A percentile compares a stretch with the other conserved stretches of the same genome.
Conservation (phyloP, 495 filamentous ascomycete genomes). For the Viridothelium virens region DNA sequence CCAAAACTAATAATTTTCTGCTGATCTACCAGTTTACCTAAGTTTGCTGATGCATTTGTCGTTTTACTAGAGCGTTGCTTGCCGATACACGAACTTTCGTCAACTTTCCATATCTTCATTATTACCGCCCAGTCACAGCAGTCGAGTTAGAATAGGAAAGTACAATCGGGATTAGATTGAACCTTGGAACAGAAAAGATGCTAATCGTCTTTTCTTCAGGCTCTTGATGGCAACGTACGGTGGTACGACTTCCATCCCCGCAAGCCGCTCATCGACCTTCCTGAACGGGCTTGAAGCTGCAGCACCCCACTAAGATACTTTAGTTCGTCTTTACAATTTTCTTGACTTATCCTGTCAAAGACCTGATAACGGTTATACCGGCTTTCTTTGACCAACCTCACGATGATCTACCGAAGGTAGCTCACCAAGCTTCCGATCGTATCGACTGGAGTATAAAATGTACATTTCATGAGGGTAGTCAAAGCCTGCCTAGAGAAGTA, state of each 20-base stretch:
- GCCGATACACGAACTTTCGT: too few species aligned
- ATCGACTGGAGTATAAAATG: background rate
- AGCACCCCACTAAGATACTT: background rate
- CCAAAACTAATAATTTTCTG: too few species aligned
- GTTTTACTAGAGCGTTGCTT: too few species aligned
- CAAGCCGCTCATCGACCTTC: slow-evolving; percentile 1
- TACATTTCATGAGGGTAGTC: background rate
- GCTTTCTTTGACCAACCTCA: background rate
- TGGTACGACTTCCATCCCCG: background rate
- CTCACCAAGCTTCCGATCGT: background rate
- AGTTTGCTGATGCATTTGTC: too few species aligned
- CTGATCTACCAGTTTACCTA: too few species aligned
- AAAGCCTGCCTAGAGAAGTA: background rate
- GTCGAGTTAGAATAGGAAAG: background rate
- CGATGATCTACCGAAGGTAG: background rate
- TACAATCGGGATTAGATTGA: background rate
- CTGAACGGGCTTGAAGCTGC: slow-evolving; percentile 6
- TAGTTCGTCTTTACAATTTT: background rate
- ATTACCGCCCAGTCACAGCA: background rate
- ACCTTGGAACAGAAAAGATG: background rate
- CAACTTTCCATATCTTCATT: too few species aligned
- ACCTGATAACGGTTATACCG: slow-evolving; percentile 9
- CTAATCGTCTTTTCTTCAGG: too few species aligned
- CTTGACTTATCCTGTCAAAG: background rate
- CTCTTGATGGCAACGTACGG: too few species aligned